Percentiles rank a stretch among this genome's conserved stretches.
Evolutionary conservation across 2,329 filamentous ascomycete species (phyloP).

Genomic region (Pseudocercospora macadamiae): DNA sequence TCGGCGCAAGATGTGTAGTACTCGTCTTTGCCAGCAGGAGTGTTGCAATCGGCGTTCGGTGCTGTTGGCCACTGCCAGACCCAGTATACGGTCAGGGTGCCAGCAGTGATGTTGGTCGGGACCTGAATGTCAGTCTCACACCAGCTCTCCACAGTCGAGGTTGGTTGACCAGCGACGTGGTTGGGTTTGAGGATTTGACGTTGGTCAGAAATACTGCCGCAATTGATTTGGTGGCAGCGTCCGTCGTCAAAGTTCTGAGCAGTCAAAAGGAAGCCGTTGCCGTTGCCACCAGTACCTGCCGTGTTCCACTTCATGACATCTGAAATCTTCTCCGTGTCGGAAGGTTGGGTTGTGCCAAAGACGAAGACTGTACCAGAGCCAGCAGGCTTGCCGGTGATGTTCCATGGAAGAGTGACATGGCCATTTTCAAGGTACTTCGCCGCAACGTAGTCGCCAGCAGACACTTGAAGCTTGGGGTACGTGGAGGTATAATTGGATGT

Average conservation of each 20-base stretch:
- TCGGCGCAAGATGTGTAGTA: conserved; percentile 64
- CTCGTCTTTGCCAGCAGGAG: conserved; percentile 55
- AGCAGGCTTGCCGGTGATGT: conserved; percentile 47
- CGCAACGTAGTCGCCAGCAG: conserved; percentile 51
- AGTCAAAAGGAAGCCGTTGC: conserved; percentile 73
- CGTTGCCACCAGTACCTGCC: conserved; percentile 79
- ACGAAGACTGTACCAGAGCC: conserved; percentile 52
- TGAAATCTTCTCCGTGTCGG: conserved; percentile 59
- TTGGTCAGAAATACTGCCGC: conserved; percentile 57
- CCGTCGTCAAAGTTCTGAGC: conserved; percentile 86
- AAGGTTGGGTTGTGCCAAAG: conserved; percentile 53
- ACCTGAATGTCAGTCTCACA: conserved; percentile 83
- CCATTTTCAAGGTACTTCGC: conserved; percentile 57
- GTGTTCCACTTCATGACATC: conserved; percentile 79
- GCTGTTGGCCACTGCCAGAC: conserved; percentile 87
- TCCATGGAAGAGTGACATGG: conserved; percentile 49
- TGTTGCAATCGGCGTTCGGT: conserved; percentile 46
- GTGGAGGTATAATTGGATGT: conserved; percentile 54
- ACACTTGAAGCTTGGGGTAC: conserved; percentile 65
- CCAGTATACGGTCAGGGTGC: conserved; percentile 85
- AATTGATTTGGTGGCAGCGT: conserved; percentile 81
- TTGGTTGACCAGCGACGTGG: conserved; percentile 53
- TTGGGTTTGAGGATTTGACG: conserved; percentile 63
- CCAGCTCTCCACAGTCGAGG: conserved; percentile 59
- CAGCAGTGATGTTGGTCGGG: conserved; percentile 65